Conservation (phyloP, 2,329 filamentous ascomycete genomes). For the Aureobasidium sp. region DNA sequence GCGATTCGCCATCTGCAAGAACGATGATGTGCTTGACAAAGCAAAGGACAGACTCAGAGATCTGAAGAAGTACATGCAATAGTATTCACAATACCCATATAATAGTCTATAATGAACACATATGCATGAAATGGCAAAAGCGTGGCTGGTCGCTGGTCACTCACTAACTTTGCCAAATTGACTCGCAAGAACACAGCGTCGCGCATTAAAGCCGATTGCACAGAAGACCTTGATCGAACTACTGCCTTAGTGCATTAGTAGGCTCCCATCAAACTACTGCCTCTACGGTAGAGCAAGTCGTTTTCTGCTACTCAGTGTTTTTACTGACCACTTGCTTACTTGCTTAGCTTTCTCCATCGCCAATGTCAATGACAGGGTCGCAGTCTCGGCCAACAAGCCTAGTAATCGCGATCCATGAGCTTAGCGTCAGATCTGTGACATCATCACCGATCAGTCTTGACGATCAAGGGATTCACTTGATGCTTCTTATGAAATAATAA, state of each 20-base stretch:
- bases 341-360: no score
- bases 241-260: no score
- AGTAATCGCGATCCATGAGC: neutral
- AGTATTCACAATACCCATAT: neutral
- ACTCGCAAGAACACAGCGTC: no score
- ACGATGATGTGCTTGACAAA: constrained; percentile 63
- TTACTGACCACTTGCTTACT: no score
- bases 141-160: no score
- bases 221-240: no score
- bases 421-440: constrained; percentile 11
- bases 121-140: no score
- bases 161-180: no score
- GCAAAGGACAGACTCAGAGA: constrained; percentile 45
- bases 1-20: constrained; percentile 93
- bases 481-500: constrained; percentile 1
- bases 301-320: no score
- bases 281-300: no score
- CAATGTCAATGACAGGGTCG: neutral
- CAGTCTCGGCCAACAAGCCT: neutral
- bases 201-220: no score
- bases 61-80: constrained; percentile 42
- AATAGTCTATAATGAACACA: neutral
- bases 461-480: neutral
- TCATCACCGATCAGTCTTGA: constrained; percentile 5
- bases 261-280: no score